phyloP scores from a whole-genome alignment of 148 eudicot genomes.

The Fallopia convolvulus region DNA sequence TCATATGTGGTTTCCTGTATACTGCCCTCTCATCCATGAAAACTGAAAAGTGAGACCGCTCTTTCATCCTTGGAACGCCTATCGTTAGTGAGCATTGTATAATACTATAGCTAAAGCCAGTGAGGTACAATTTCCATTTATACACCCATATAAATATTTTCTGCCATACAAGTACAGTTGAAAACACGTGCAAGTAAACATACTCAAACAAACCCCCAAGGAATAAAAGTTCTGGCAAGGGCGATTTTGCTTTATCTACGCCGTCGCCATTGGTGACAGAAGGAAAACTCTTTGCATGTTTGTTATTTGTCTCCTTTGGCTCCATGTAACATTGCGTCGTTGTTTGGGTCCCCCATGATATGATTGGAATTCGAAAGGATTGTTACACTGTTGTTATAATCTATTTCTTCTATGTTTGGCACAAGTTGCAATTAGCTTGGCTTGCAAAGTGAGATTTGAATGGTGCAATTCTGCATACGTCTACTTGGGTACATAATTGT shows the following conservation, averaged over 20 bases:
- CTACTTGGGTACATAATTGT: no score
- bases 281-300: not conserved
- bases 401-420: not conserved
- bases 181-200: not conserved
- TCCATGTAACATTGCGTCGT: not conserved
- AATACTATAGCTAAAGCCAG: not conserved
- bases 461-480: no score
- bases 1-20: slow-evolving; percentile 90
- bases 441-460: no score
- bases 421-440: not conserved
- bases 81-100: not conserved
- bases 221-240: not conserved
- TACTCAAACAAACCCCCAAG: not conserved
- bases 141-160: not conserved
- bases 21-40: slow-evolving; percentile 91
- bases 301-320: not conserved
- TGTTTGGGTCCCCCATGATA: not conserved
- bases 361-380: not conserved
- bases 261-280: not conserved
- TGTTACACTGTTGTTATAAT: not conserved
- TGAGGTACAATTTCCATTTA: not conserved
- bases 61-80: not conserved
- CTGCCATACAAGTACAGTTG: not conserved
- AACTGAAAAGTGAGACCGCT: slow-evolving; percentile 42
- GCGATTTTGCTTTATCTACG: not conserved